Base-by-base conservation (phyloP, 169 alveolate genomes). In the Prorocentrum cordatum region DNA sequence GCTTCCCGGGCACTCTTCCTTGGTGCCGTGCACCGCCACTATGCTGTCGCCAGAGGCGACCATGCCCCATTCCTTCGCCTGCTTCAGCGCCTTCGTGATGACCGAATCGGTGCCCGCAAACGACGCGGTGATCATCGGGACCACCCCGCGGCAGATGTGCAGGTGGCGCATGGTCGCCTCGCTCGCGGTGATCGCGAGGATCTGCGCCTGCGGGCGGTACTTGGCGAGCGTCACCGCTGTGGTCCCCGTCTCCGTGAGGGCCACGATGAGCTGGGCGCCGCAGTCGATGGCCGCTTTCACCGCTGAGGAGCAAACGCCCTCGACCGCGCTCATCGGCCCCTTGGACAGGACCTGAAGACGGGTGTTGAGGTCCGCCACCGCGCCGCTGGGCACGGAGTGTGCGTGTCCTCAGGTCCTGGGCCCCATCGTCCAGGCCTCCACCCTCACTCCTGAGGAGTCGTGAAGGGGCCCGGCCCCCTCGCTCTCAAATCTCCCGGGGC, bases 161-260 rank as follows among this genome's bases (percentile, higher is more conserved):
- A 97, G 91, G 91, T 97, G 96, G 91, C 96, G 96, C 80, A 95
- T 96, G 32, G 96, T 96, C 85, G 96, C 95, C 64, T 92, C 96
- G 36, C 95, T 93, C 33, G 96, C 95, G 47, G 97, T 94, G 66
- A 95, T 94, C 42, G 99, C 99, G 59, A 98, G 91, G 77, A 98
- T 97, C 88, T 91, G 91, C 67, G 83, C 67, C 9, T 61, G 47
- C 36, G 99, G 99, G 72, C 99, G 95, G 94, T 98, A 98, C 94
- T 97, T 97, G 47, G 99, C 96, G 32, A 98, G 95, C 71, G 95
- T 92, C 71, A 99, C 95, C 18, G 99, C 99, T 18, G 99, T 96
- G 32, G 82, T 95, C 22, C 99, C 99, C 1, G 99, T 96, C 61
- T 97, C 98, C 16, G 99, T 97, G 85, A 97, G 94, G 20, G 98